Conservation (phyloP, 169 alveolate genomes). For the Cryptosporidium canis region DNA sequence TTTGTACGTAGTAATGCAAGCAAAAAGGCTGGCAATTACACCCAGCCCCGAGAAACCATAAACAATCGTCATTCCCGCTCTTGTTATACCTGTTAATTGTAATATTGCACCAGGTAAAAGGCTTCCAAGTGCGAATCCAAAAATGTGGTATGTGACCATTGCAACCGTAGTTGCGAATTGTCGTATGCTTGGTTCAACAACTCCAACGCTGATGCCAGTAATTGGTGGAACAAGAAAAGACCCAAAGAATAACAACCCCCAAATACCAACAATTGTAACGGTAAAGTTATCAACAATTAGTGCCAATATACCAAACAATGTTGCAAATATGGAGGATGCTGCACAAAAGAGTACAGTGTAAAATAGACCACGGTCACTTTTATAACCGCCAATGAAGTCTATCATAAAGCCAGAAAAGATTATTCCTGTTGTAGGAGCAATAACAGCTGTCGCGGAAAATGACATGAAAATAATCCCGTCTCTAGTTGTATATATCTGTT, state of each 20-base stretch:
- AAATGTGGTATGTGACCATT: slow-evolving; percentile 61
- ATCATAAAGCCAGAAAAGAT: slow-evolving; percentile 52
- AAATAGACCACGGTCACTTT: slow-evolving; percentile 27
- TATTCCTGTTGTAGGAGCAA: slow-evolving; percentile 65
- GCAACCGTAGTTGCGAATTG: slow-evolving; percentile 71
- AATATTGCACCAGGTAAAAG: slow-evolving; percentile 62
- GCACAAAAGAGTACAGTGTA: slow-evolving; percentile 45
- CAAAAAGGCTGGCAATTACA: slow-evolving; percentile 23
- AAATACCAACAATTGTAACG: slow-evolving; percentile 47
- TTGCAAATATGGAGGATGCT: slow-evolving; percentile 29
- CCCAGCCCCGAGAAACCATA: slow-evolving; percentile 66
- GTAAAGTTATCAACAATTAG: slow-evolving; percentile 24
- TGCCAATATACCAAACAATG: slow-evolving; percentile 35
- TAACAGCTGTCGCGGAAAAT: slow-evolving; percentile 59
- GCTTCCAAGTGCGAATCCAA: slow-evolving; percentile 71
- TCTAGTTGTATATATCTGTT: slow-evolving; percentile 35
- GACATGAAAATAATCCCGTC: slow-evolving; percentile 72
- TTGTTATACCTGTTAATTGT: slow-evolving; percentile 55
- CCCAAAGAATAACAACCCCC: slow-evolving; percentile 70
- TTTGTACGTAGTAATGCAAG: slow-evolving; percentile 46
- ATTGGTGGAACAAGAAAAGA: slow-evolving; percentile 69
- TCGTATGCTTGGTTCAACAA: slow-evolving; percentile 44
- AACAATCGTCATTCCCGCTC: slow-evolving; percentile 63
- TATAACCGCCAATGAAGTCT: slow-evolving; percentile 69
- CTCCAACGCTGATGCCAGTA: slow-evolving; percentile 70